Percentiles rank a stretch among this genome's conserved stretches.
phyloP scores from a whole-genome alignment of 2,329 filamentous ascomycete species.

The Venturia nashicola region DNA sequence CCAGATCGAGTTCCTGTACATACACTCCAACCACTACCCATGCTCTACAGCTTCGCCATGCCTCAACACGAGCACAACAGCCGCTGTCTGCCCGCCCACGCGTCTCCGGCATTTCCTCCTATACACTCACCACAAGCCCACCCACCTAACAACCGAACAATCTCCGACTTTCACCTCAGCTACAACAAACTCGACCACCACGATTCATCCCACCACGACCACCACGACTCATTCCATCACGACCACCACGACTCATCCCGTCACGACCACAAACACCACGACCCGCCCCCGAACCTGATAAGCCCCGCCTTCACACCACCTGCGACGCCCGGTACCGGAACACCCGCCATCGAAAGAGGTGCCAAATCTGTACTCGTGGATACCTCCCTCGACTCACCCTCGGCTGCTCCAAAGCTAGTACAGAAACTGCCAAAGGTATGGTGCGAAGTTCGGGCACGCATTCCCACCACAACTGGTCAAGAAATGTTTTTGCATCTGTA shows the following conservation, averaged over 20 bases:
- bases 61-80: slow-evolving; percentile 3
- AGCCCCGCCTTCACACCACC: slow-evolving; percentile 34
- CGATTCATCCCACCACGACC: slow-evolving; percentile 17
- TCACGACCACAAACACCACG: slow-evolving; percentile 14
- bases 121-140: slow-evolving; percentile 31
- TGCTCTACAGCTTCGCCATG: slow-evolving; percentile 5
- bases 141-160: slow-evolving; percentile 18
- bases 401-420: slow-evolving; percentile 45
- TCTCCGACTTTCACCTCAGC: slow-evolving; percentile 27
- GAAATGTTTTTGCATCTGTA: slow-evolving; percentile 98
- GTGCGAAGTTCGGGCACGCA: slow-evolving; percentile 87
- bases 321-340: slow-evolving; percentile 15
- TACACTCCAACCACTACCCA: background rate
- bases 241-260: slow-evolving; percentile 15
- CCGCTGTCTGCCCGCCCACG: slow-evolving; percentile 35
- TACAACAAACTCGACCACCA: slow-evolving; percentile 14
- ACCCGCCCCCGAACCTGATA: slow-evolving; percentile 30
- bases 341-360: slow-evolving; percentile 23
- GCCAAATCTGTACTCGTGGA: slow-evolving; percentile 32
- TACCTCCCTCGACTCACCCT: slow-evolving; percentile 18
- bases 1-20: too few relatives aligned
- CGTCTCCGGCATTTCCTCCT: slow-evolving; percentile 38
- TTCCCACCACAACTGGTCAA: slow-evolving; percentile 79
- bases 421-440: slow-evolving; percentile 71
- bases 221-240: too few relatives aligned